phyloP scores from a whole-genome alignment of 441 rosid genomes.

The Pelargonium citronellum region DNA sequence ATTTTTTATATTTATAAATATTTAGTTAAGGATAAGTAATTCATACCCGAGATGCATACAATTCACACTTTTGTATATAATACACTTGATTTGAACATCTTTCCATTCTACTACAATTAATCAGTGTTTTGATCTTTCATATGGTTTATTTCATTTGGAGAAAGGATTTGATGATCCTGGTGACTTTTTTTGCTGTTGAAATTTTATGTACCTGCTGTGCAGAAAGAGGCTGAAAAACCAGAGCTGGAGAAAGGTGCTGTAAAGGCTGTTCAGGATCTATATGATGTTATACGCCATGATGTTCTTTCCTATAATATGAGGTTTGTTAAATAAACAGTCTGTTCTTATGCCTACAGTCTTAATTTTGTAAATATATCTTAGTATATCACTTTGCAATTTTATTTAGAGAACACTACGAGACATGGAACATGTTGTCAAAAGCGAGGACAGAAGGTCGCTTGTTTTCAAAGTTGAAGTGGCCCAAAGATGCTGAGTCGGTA shows the following conservation, averaged over 20 bases:
- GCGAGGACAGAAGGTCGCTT: constrained; percentile 86
- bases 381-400: constrained; percentile 16
- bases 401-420: constrained; percentile 66
- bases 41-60: no score
- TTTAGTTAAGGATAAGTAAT: no score
- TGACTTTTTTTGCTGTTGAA: not conserved
- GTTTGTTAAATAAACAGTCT: constrained; percentile 28
- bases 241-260: constrained; percentile 78
- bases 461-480: constrained; percentile 90
- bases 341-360: not conserved
- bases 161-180: constrained; percentile 7
- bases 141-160: not conserved
- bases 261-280: constrained; percentile 91
- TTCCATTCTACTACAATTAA: no score
- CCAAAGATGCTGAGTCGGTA: constrained; percentile 82
- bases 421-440: constrained; percentile 65
- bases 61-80: no score
- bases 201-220: constrained; percentile 18
- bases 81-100: no score
- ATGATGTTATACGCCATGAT: constrained; percentile 84
- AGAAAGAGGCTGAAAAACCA: constrained; percentile 70
- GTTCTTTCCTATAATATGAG: constrained; percentile 70
- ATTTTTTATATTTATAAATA: not conserved
- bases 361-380: constrained; percentile 2
- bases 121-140: no score